Percentiles rank a stretch among this genome's conserved stretches.
These are phyloP conservation scores for Chaetomium olivaceum DNA, from an alignment of 2,329 filamentous ascomycete species.

Conservation along the genomic window DNA sequence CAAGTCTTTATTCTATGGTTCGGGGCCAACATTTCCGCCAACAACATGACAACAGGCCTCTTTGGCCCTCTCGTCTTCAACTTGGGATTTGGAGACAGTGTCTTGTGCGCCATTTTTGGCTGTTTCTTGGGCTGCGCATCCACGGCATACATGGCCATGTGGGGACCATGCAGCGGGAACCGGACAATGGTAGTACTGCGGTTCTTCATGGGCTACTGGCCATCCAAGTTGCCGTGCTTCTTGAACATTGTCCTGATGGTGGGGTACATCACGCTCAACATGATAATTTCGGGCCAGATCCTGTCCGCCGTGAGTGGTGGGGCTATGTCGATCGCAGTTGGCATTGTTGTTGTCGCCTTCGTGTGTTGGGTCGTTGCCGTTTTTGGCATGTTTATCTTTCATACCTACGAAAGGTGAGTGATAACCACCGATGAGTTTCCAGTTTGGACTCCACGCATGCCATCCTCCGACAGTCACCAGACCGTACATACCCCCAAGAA, in stretches of 20 bases:
- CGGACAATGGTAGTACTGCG: constrained; percentile 37
- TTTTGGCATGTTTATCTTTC: constrained; percentile 68
- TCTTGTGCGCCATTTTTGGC: constrained; percentile 35
- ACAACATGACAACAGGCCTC: constrained; percentile 42
- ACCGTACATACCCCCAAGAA: neutral
- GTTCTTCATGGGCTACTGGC: constrained; percentile 40
- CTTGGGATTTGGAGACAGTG: constrained; percentile 36
- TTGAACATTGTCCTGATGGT: constrained; percentile 38
- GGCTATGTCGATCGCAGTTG: constrained; percentile 62
- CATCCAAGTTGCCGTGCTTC: constrained; percentile 35
- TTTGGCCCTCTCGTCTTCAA: constrained; percentile 37
- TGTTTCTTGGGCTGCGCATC: constrained; percentile 33
- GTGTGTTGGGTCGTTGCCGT: constrained; percentile 65
- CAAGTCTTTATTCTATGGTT: constrained; percentile 48
- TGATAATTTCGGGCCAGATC: constrained; percentile 67
- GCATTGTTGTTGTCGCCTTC: constrained; percentile 64
- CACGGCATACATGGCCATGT: constrained; percentile 36
- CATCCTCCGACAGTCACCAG: no score
- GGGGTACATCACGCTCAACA: constrained; percentile 55
- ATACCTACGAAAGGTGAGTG: constrained; percentile 63
- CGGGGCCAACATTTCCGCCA: constrained; percentile 47
- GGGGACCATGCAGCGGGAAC: constrained; percentile 35
- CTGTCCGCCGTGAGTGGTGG: constrained; percentile 63
- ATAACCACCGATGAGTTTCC: neutral
- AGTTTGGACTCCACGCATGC: no score